A percentile compares a stretch with the other conserved stretches of the same genome.
Evolutionary conservation across 139 green algal genomes (phyloP).

Genomic region (Chlorella vulgaris): DNA sequence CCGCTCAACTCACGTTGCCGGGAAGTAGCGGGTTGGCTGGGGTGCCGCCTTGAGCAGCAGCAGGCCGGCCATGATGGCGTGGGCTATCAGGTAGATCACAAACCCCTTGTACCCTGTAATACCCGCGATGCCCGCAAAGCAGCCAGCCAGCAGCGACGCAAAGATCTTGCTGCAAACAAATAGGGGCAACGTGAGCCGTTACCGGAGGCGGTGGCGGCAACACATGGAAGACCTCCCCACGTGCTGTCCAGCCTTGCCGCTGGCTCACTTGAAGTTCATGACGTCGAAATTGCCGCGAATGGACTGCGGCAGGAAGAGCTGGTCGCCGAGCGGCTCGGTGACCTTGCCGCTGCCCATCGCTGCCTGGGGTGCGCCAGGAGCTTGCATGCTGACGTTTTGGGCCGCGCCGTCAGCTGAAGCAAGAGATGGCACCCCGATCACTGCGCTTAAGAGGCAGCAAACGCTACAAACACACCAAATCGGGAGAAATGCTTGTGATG

Average conservation of each 20-base stretch:
- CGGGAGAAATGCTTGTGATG: no score
- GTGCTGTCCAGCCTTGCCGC: background rate
- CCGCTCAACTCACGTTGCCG: conserved; percentile 16
- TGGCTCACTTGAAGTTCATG: conserved; percentile 23
- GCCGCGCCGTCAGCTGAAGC: background rate
- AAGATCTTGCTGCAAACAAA: conserved; percentile 42
- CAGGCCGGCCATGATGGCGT: conserved; percentile 32
- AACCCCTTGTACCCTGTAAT: conserved; percentile 59
- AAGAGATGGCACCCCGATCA: background rate
- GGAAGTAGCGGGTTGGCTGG: conserved; percentile 24
- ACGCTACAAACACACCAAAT: no score
- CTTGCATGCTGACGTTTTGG: background rate
- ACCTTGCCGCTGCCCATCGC: background rate
- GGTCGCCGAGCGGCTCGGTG: conserved; percentile 13
- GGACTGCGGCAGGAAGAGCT: background rate
- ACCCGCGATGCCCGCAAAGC: conserved; percentile 46
- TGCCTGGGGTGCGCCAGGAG: conserved; percentile 3
- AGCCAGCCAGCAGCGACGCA: conserved; percentile 47
- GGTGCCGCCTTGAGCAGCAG: conserved; percentile 25
- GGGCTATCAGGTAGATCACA: conserved; percentile 43
- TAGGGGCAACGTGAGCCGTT: background rate
- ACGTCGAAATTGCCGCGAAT: conserved; percentile 32
- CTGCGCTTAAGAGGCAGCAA: no score
- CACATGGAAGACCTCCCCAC: background rate
- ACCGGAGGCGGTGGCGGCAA: background rate